A percentile compares a stretch with the other conserved stretches of the same genome.
Evolutionary conservation across 2,329 filamentous ascomycete species (phyloP).

Genomic region (Penicillium freii): DNA sequence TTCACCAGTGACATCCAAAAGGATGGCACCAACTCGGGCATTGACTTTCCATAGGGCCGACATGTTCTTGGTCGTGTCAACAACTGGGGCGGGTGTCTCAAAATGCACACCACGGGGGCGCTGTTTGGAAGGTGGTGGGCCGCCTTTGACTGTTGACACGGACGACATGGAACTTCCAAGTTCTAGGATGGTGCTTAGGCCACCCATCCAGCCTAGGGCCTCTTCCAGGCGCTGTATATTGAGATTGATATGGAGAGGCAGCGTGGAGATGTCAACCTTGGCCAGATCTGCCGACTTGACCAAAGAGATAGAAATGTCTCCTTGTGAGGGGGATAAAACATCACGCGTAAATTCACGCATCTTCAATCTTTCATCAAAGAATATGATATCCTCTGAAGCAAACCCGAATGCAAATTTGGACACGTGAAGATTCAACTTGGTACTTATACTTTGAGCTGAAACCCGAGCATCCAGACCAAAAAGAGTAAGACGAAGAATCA

Average conservation of each 20-base stretch:
- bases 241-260: constrained; percentile 72
- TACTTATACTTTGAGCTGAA: constrained; percentile 19
- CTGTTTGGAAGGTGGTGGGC: constrained; percentile 32
- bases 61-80: constrained; percentile 13
- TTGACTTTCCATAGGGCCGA: constrained; percentile 62
- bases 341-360: constrained; percentile 49
- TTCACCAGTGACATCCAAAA: constrained; percentile 73
- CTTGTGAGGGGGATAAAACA: constrained; percentile 34
- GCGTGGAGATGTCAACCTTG: constrained; percentile 65
- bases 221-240: constrained; percentile 82
- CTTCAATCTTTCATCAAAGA: constrained; percentile 50
- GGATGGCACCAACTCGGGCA: constrained; percentile 70
- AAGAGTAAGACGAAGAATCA: constrained; percentile 33
- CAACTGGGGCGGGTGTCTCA: constrained; percentile 44
- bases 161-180: constrained; percentile 81
- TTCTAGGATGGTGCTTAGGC: constrained; percentile 85
- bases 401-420: constrained; percentile 50
- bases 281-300: constrained; percentile 30
- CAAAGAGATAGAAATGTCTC: constrained; percentile 42
- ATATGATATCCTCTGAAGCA: constrained; percentile 51
- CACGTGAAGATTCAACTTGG: constrained; percentile 32
- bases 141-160: constrained; percentile 55
- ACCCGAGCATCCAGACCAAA: constrained; percentile 29
- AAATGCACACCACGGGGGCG: constrained; percentile 57
- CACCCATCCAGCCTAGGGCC: constrained; percentile 83